phyloP scores from a whole-genome alignment of 2,329 filamentous ascomycete species.

The Epichloe gansuensis region DNA sequence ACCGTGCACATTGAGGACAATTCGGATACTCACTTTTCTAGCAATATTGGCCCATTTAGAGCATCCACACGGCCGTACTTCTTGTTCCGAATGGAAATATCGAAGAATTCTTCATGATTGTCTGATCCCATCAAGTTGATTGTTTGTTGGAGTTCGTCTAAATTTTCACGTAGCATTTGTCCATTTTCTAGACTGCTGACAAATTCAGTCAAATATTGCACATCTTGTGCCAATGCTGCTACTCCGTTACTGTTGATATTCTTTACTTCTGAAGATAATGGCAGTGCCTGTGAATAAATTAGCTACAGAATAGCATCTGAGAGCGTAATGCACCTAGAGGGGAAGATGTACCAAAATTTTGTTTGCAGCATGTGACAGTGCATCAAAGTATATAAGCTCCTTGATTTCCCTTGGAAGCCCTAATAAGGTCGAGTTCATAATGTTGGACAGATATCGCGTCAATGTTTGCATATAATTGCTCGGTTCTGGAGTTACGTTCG shows the following conservation, averaged over 20 bases:
- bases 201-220: constrained; percentile 72
- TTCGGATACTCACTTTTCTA: constrained; percentile 67
- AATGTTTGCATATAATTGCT: constrained; percentile 94
- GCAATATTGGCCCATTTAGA: constrained; percentile 70
- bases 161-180: constrained; percentile 73
- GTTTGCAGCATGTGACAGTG: constrained; percentile 77
- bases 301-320: constrained; percentile 2
- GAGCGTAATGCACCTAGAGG: too few relatives aligned
- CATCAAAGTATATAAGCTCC: constrained; percentile 95
- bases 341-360: constrained; percentile 50
- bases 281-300: constrained; percentile 45
- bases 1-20: background rate
- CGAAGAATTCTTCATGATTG: constrained; percentile 94
- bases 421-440: constrained; percentile 89
- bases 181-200: constrained; percentile 75
- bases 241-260: constrained; percentile 84
- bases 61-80: constrained; percentile 91
- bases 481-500: constrained; percentile 54
- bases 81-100: constrained; percentile 77
- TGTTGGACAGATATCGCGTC: constrained; percentile 84
- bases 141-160: constrained; percentile 90
- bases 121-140: constrained; percentile 76
- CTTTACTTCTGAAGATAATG: constrained; percentile 66
- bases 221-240: constrained; percentile 67
- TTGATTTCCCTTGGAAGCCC: constrained; percentile 94